phyloP scores from a whole-genome alignment of 2,329 filamentous ascomycete genomes.

The Fusarium nematophilum region DNA sequence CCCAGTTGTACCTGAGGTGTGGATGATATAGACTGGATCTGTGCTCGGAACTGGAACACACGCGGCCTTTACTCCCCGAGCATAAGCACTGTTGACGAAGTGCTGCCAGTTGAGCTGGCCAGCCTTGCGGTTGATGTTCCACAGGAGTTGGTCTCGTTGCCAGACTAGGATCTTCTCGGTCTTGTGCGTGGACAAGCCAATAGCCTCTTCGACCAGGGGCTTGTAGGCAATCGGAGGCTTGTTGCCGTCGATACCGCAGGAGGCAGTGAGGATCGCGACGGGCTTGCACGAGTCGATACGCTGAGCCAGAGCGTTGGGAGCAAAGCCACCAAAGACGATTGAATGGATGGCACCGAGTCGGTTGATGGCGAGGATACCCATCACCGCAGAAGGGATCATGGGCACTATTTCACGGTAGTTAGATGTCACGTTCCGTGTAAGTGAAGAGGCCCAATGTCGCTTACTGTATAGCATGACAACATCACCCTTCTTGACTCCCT shows the following conservation, averaged over 20 bases:
- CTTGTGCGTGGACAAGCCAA: slow-evolving; percentile 75
- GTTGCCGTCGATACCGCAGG: slow-evolving; percentile 88
- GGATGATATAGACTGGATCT: slow-evolving; percentile 90
- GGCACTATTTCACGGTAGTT: slow-evolving; percentile 73
- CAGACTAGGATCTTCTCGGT: slow-evolving; percentile 81
- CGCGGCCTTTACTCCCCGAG: slow-evolving; percentile 74
- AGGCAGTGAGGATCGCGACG: slow-evolving; percentile 83
- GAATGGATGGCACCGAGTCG: slow-evolving; percentile 89
- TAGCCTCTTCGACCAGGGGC: slow-evolving; percentile 79
- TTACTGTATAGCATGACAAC: slow-evolving; percentile 90
- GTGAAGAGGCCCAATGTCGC: slow-evolving; percentile 43
- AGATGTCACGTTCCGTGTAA: background rate
- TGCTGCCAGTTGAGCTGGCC: slow-evolving; percentile 85
- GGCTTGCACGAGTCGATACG: slow-evolving; percentile 86
- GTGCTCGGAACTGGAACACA: slow-evolving; percentile 82
- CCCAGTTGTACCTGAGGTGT: slow-evolving; percentile 87
- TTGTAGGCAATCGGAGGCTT: slow-evolving; percentile 85
- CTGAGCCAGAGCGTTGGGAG: slow-evolving; percentile 82
- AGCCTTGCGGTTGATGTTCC: slow-evolving; percentile 75
- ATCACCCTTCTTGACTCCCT: slow-evolving; percentile 85
- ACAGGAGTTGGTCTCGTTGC: slow-evolving; percentile 82
- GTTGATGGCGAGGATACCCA: slow-evolving; percentile 84
- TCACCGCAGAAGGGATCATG: slow-evolving; percentile 91
- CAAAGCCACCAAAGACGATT: slow-evolving; percentile 95
- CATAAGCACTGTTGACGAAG: slow-evolving; percentile 76